phyloP scores from a whole-genome alignment of 352 stramenopile genomes.

The Pythium dissimile region DNA sequence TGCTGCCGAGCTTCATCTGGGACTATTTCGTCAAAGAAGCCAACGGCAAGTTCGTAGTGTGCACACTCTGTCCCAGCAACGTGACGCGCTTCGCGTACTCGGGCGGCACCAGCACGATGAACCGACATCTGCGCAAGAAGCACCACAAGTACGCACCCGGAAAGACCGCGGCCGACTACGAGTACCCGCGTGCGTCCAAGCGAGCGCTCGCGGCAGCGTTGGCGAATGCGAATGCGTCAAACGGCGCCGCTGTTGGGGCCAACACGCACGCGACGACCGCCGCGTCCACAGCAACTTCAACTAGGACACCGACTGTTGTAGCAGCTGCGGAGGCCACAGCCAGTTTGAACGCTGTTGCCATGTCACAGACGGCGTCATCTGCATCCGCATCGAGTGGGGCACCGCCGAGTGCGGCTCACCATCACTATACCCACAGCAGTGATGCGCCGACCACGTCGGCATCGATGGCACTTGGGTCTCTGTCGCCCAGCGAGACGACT shows the following conservation, averaged over 20 bases:
- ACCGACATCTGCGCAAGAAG: constrained; percentile 77
- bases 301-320: not conserved
- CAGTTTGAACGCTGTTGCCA: constrained; percentile 11
- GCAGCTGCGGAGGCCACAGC: not conserved
- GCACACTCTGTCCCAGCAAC: constrained; percentile 63
- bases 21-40: constrained; percentile 81
- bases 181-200: constrained; percentile 34
- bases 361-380: not conserved
- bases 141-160: constrained; percentile 77
- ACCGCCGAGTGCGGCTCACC: too few relatives aligned
- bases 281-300: too few relatives aligned
- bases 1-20: constrained; percentile 80
- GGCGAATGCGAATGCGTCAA: not conserved
- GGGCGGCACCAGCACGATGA: constrained; percentile 81
- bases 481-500: constrained; percentile 45
- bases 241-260: not conserved
- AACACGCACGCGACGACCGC: not conserved
- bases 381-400: not conserved
- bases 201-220: constrained; percentile 2
- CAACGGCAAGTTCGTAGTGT: constrained; percentile 76
- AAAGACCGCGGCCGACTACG: constrained; percentile 73
- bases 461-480: constrained; percentile 15
- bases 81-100: constrained; percentile 79
- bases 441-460: not conserved
- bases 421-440: not conserved